A percentile compares a stretch with the other conserved stretches of the same genome.
Conservation (phyloP, 2,329 filamentous ascomycete genomes). For the Triangularia verruculosa region DNA sequence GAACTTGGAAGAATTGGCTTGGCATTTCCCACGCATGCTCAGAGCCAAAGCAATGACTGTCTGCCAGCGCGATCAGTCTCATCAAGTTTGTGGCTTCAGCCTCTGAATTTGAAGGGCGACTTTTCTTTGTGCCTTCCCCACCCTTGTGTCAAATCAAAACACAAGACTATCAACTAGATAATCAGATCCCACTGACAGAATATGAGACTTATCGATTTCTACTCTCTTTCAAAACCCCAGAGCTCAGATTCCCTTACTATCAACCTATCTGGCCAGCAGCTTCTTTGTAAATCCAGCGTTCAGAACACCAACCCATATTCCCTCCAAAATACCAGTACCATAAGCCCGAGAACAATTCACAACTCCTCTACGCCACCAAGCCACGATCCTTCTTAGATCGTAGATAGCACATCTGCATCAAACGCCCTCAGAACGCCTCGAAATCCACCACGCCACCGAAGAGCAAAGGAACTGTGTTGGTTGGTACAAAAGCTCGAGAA, state of each 20-base stretch:
- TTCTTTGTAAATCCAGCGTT: background rate
- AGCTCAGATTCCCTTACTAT: background rate
- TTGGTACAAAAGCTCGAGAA: no score
- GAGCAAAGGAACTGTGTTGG: no score
- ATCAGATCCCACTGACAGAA: no score
- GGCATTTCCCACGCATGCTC: background rate
- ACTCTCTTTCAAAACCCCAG: background rate
- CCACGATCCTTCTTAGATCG: background rate
- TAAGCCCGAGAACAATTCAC: background rate
- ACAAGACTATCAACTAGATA: no score
- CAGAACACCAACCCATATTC: background rate
- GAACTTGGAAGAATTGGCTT: background rate
- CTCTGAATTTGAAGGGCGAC: no score
- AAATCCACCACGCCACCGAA: background rate
- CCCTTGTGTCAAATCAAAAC: no score
- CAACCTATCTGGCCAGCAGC: background rate
- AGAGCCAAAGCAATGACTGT: no score
- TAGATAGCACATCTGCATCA: background rate
- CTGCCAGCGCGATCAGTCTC: no score
- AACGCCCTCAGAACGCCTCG: background rate
- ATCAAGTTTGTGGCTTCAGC: no score
- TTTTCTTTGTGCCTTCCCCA: no score
- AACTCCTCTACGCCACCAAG: background rate
- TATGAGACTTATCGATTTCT: no score
- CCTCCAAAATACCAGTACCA: background rate